Evolutionary conservation across 2,329 filamentous ascomycete genomes (phyloP), one percentile per base, ranked within the genome.

Genomic region (Pseudogymnoascus destructans): DNA sequence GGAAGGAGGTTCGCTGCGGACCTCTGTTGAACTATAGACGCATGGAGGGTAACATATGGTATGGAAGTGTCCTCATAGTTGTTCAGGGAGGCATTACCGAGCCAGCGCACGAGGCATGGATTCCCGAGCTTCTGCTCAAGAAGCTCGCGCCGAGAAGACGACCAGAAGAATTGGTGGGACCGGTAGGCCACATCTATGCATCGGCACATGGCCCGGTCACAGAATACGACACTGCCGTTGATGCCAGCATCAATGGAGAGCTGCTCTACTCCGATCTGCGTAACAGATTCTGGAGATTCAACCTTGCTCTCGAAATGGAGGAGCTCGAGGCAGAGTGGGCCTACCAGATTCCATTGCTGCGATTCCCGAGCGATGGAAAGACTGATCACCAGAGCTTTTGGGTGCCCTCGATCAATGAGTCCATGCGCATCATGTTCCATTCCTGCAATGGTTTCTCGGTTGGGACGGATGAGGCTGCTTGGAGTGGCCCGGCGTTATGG

Each of bases 341-440:
- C 65, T 96, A 96, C 72, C 75, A 75, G 19, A 80, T 96, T 60
- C 79, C 82, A 6, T 79, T 79, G 11, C 73, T 93, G 67, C 77
- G 75, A 54, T 85, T 84, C 67, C 73, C 76, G 57, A 79, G 79
- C 63, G 72, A 75, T 36, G 76, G 75, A 62, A 80, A 82, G 68
- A 75, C 77, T 5, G 75, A 73, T 60, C 72, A 70, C 74, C 95
- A 78, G 73, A 81, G 64, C 55, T 98, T 98, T 72, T 95, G 86
- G 77, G 82, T 97, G 3, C 92, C 93, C 10, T 89, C 87, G 10
- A 77, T 78, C 59, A 81, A 82, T 46, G 85, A 96, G 71, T 87
- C 88, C 3, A 97, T 98, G 92, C 89, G 95, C 69, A 87, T 96
- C 68, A 95, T 97, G 89, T 98, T 96, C 73, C 87, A 96, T 74